These are phyloP conservation scores for Aspergillus floridensis DNA, from an alignment of 2,329 filamentous ascomycete genomes.

Conservation along the genomic window DNA sequence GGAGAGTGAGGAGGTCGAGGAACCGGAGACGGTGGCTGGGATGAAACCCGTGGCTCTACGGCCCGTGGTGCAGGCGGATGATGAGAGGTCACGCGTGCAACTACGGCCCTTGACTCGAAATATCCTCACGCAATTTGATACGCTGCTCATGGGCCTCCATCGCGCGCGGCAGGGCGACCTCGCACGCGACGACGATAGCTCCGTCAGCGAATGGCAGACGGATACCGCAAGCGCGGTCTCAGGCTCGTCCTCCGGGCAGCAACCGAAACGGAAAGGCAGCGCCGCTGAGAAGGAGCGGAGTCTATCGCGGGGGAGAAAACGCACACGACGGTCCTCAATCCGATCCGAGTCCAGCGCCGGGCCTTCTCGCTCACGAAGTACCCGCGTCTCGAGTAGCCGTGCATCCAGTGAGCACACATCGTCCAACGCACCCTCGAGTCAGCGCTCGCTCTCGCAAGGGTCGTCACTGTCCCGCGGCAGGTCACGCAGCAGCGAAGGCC, in stretches of 20 bases:
- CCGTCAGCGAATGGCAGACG: constrained; percentile 27
- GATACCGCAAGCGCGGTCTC: constrained; percentile 28
- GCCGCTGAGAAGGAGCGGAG: constrained; percentile 10
- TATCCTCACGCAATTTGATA: constrained; percentile 67
- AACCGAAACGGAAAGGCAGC: constrained; percentile 9
- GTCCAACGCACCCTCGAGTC: constrained; percentile 6
- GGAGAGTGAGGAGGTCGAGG: constrained; percentile 19
- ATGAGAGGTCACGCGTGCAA: constrained; percentile 63
- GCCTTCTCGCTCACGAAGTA: constrained; percentile 10
- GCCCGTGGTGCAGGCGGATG: constrained; percentile 65
- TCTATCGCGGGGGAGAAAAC: constrained; percentile 27
- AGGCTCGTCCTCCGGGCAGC: constrained; percentile 14
- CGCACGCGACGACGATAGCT: constrained; percentile 22
- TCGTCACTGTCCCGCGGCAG: constrained; percentile 15
- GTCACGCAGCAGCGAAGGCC: constrained; percentile 16
- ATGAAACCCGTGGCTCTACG: constrained; percentile 13
- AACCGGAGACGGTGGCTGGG: neutral
- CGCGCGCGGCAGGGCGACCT: constrained; percentile 58
- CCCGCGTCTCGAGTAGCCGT: constrained; percentile 7
- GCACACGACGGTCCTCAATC: constrained; percentile 16
- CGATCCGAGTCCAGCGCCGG: constrained; percentile 2
- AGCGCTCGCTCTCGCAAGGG: constrained; percentile 6
- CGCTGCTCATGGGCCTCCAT: constrained; percentile 68
- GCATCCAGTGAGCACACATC: neutral
- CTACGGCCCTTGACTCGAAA: constrained; percentile 69